These are phyloP conservation scores for Ustilago curta DNA, from an alignment of 1,284 basidiomycete species.

Conservation along the genomic window DNA sequence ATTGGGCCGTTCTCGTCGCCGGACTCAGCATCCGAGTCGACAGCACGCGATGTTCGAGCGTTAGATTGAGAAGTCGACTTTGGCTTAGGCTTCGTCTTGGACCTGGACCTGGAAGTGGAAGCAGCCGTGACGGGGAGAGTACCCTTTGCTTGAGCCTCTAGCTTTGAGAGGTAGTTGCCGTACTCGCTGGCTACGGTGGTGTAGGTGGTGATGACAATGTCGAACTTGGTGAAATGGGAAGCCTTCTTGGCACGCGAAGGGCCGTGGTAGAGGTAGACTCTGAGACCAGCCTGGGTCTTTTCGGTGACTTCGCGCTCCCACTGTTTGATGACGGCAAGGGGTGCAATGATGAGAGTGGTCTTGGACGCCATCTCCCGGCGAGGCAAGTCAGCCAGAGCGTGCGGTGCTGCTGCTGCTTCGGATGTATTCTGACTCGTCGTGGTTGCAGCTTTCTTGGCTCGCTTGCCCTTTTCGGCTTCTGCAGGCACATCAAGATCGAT, in stretches of 20 bases:
- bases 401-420: constrained; percentile 5
- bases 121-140: background rate
- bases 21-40: constrained; percentile 44
- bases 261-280: constrained; percentile 66
- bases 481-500: constrained; percentile 74
- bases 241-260: constrained; percentile 50
- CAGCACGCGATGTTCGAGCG: constrained; percentile 1
- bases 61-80: constrained; percentile 13
- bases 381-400: constrained; percentile 17
- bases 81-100: constrained; percentile 15
- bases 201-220: constrained; percentile 67
- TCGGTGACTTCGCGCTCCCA: constrained; percentile 88
- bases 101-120: constrained; percentile 15
- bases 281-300: constrained; percentile 74
- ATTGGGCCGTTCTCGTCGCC: constrained; percentile 1
- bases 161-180: constrained; percentile 30
- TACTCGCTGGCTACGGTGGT: constrained; percentile 61
- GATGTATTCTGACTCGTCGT: background rate
- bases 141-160: constrained; percentile 30
- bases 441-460: constrained; percentile 15
- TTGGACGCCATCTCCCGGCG: constrained; percentile 39
- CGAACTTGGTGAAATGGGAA: constrained; percentile 46
- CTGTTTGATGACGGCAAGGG: constrained; percentile 82
- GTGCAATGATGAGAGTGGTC: constrained; percentile 67
- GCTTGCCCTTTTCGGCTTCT: constrained; percentile 15